Evolutionary conservation across 176 grass and related monocot genomes (phyloP), one percentile per base, ranked within the genome.

Genomic region (Bonia amplexicaulis): DNA sequence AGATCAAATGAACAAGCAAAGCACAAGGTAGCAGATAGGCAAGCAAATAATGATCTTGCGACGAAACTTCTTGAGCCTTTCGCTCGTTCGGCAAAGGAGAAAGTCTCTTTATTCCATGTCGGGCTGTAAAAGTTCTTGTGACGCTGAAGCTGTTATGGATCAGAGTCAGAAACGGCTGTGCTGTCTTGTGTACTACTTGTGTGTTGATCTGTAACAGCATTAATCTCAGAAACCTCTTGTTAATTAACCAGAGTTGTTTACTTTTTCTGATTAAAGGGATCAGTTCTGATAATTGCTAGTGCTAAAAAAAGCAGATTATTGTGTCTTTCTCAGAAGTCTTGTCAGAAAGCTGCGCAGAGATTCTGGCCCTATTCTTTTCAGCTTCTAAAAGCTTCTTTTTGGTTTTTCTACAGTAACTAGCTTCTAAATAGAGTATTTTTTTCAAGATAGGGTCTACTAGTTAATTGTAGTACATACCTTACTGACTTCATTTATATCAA

Each of bases 51-150:
- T 12, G 0, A 8, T 60, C 63, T 25, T 4, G 26, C 42, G 73
- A 69, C 69, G 81, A 83, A 83, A 70, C 57, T 83, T 83, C 70
- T 49, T 74, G 81, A 22, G 27, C 35, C 81, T 63, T 83, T 74
- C 57, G 42, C 9, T 49, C 1, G 13, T 12, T 35, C 0, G 53
- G 53, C 53, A 9, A 22, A 22, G 19, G 53, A 55, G 19, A 9
- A 61, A 74, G 61, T 29, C 81, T 64, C 69, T 83, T 83, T 83
- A 83, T 83, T 64, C 81, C 63, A 46, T 44, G 40, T 57, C 69
- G 12, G 13, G 40, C 0, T 46, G 11, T 22, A n/a, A n/a, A n/a
- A n/a, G 22, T 25, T 60, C 57, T 25, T 9, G 57, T 5, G 57
- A 60, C 4, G 57, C 3, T 60, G n/a, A 22, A 57, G 54, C 7